Evolutionary conservation across 1,139 yeast species (phyloP), one percentile per base, ranked within the genome.

Genomic region (Wickerhamomyces sp.): DNA sequence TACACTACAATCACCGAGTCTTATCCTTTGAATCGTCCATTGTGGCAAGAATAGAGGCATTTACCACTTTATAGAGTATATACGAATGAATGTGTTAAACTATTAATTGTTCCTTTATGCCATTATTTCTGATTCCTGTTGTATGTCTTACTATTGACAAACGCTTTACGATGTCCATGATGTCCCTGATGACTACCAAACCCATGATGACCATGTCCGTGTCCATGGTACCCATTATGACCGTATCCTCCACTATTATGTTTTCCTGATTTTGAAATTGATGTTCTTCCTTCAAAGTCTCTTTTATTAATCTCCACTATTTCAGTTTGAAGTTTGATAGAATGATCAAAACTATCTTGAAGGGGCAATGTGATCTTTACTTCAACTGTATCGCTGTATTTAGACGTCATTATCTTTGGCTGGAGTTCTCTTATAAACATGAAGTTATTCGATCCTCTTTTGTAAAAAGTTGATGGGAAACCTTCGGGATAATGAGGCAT

Each of bases 361-460:
- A 27, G 9, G 14, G 75, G 75, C 34, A 70, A 45, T 1, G 59
- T 55, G 11, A 57, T 51, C 7, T 57, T 43, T 10, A 57, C 48
- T 33, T 57, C 61, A 4, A 47, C 71, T 49, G 42, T 66, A 46
- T 53, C 73, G 49, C 51, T 67, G 56, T 52, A 64, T 45, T 68
- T 66, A 15, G 65, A 64, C 9, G 70, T 63, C 27, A 68, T 64
- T 51, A 69, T 60, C 47, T 71, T 71, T 30, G 71, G 65, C 46
- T 70, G 75, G 34, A 71, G 53, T 48, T 71, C 75, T 45, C 75
- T 57, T 3, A 70, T 73, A 59, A 70, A 71, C 74, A 71, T 70
- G 49, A 71, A 71, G 50, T 68, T 68, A 46, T 69, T 69, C 11
- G 61, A 61, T 3, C 73, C 73, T 39, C 75, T 53, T 40, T 67